Percentiles rank a stretch among this genome's conserved stretches.
phyloP scores from a whole-genome alignment of 495 filamentous ascomycete species.

The Neurospora discreta region DNA sequence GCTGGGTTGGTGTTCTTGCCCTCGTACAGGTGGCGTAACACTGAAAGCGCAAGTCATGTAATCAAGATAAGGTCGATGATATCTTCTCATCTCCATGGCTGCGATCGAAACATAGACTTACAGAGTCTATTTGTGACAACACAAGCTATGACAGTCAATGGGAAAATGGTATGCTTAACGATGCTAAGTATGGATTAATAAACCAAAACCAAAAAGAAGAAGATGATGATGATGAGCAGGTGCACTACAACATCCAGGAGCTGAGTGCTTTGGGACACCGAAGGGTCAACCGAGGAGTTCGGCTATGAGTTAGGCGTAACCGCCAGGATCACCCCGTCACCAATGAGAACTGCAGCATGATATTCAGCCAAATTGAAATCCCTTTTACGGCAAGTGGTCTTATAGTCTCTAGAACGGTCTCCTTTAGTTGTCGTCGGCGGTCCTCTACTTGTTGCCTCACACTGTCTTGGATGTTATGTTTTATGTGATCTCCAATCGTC shows the following conservation, averaged over 20 bases:
- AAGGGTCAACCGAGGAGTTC: neutral
- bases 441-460: neutral
- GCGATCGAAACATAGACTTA: neutral
- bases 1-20: neutral
- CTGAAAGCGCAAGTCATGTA: neutral
- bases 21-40: neutral
- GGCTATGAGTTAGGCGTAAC: neutral
- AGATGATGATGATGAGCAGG: neutral
- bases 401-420: neutral
- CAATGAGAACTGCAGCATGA: neutral
- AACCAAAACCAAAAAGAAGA: too few relatives aligned
- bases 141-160: too few relatives aligned
- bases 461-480: neutral
- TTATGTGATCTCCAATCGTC: neutral
- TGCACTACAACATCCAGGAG: neutral
- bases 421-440: neutral
- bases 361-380: neutral
- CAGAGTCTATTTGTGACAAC: neutral
- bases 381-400: neutral
- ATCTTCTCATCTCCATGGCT: neutral
- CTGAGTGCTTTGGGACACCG: neutral
- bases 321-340: neutral
- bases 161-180: neutral
- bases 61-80: neutral
- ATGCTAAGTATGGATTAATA: neutral